Conservation (phyloP, 2,329 filamentous ascomycete genomes). For the Aschersonia sp. region DNA sequence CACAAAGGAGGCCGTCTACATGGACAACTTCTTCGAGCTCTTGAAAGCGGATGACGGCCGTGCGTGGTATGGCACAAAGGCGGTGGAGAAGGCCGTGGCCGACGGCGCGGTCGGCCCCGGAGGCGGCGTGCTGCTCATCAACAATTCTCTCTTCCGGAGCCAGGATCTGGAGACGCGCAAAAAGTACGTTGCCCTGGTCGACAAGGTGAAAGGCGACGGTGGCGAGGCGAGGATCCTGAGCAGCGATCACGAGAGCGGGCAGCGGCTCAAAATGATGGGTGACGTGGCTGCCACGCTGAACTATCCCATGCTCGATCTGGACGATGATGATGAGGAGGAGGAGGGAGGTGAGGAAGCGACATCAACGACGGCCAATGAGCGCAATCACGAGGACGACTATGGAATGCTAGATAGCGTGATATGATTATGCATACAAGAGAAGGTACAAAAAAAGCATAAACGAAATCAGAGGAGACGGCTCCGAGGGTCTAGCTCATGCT, state of each 20-base stretch:
- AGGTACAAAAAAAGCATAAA: not conserved
- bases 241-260: conserved; percentile 86
- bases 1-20: conserved; percentile 63
- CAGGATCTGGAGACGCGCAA: conserved; percentile 63
- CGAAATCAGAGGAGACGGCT: not conserved
- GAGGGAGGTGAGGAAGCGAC: conserved; percentile 9
- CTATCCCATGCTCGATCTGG: conserved; percentile 70
- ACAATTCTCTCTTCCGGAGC: conserved; percentile 74
- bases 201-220: conserved; percentile 73
- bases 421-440: conserved; percentile 5
- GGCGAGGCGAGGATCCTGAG: conserved; percentile 84
- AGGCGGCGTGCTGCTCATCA: conserved; percentile 73
- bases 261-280: conserved; percentile 67
- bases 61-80: conserved; percentile 77
- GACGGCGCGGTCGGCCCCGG: conserved; percentile 81
- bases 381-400: conserved; percentile 13
- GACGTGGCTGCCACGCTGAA: conserved; percentile 84
- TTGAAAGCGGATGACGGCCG: conserved; percentile 74
- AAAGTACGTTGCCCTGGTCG: conserved; percentile 73
- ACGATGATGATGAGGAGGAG: conserved; percentile 47
- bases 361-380: conserved; percentile 2
- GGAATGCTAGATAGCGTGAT: conserved; percentile 19
- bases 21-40: conserved; percentile 70
- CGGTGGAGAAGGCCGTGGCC: conserved; percentile 69
- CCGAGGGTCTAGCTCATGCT: too few relatives aligned